These are phyloP conservation scores for Solanum clarkiae DNA, from an alignment of 257 asterid genomes.

Conservation along the genomic window DNA sequence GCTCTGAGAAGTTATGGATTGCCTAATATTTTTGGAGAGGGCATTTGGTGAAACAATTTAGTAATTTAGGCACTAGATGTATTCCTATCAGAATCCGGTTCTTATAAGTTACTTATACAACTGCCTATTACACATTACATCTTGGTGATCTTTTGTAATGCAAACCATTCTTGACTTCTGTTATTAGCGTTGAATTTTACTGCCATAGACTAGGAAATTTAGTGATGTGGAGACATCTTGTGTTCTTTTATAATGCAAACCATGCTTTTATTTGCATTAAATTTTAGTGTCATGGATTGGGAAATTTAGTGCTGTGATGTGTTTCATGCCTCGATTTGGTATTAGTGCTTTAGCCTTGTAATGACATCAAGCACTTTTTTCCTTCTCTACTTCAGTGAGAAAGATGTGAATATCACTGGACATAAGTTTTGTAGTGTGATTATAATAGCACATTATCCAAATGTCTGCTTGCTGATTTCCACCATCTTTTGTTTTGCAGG, in stretches of 20 bases:
- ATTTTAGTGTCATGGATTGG: not conserved
- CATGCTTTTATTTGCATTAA: not conserved
- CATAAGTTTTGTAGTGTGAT: not conserved
- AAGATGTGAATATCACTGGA: not conserved
- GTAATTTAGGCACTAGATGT: not conserved
- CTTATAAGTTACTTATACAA: not conserved
- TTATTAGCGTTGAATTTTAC: not conserved
- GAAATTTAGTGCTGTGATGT: not conserved
- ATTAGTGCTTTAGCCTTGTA: not conserved
- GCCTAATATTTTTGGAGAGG: not conserved
- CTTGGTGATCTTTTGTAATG: not conserved
- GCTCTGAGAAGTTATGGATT: not conserved
- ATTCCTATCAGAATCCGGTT: not conserved
- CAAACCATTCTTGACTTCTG: not conserved
- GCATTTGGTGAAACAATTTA: not conserved
- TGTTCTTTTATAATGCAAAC: not conserved
- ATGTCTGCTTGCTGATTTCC: not conserved
- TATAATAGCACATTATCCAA: not conserved
- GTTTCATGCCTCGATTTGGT: not conserved
- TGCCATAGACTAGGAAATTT: not conserved
- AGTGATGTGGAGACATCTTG: not conserved
- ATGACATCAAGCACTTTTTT: not conserved
- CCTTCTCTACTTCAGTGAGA: not conserved
- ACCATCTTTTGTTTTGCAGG: slow-evolving; percentile 24
- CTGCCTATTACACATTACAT: not conserved